Base-by-base conservation (phyloP, 257 asterid species). In the Lycium barbarum region DNA sequence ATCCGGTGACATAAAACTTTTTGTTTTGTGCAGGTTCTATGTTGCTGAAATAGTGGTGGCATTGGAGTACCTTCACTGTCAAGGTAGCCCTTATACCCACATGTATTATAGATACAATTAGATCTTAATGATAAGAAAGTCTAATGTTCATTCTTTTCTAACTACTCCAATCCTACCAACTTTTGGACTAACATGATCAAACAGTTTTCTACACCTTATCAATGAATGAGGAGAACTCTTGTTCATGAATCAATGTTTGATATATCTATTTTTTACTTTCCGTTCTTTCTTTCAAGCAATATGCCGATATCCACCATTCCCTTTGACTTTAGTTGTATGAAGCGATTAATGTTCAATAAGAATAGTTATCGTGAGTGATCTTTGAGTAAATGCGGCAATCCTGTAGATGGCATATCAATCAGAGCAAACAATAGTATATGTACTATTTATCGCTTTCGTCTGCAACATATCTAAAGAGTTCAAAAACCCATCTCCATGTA, bases 1-100 rank as follows among this genome's bases (percentile, higher is more conserved):
- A 79, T 82, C 40, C 82, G 63, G 84, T 89, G 80, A 89, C 47
- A 80, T 61, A 13, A 26, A 72, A 81, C 15, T 83, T 40, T 13
- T 83, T 80, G 7, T 51, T 62, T 74, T 49, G 78, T 53, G 84
- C 84, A 97, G 99, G 90, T 97, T 95, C 91, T 97, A 92, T 84
- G 98, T 98, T 51, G 95, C 97, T 80, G 97, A 97, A 90, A 98
- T 97, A 45, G 74, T 97, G 53, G 94, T 96, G 82, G 99, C 99
- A 20, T 90, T 97, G 62, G 99, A 97, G 91, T 97, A 97, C 88
- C 99, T 97, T 90, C 99, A 97, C 88, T 97, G 98, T 84, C 98
- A 94, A 95, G 99, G 98, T 95, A 91, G 66, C 68, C 36, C 68
- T 79, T 61, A 70, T 76, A 61, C 49, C 66, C 14, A 78, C 65